These are phyloP conservation scores for Tubosaeta sp. DNA, from an alignment of 768 basidiomycete genomes.

Conservation along the genomic window DNA sequence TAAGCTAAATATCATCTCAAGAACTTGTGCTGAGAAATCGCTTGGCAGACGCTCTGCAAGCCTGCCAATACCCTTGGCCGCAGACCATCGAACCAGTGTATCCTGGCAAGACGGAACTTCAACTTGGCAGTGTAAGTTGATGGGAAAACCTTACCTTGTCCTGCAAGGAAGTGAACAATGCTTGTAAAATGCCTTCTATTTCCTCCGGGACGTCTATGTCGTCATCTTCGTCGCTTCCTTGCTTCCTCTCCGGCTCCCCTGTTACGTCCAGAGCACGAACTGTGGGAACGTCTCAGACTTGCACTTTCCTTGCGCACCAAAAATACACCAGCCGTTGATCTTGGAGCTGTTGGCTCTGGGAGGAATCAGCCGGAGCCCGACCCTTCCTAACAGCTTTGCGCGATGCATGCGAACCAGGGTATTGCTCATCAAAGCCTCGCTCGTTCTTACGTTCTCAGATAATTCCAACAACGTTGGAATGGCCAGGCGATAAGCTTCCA, in stretches of 20 bases:
- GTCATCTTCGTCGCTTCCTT: conserved; percentile 27
- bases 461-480: conserved; percentile 44
- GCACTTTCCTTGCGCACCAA: conserved; percentile 22
- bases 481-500: conserved; percentile 46
- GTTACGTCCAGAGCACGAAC: conserved; percentile 24
- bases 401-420: conserved; percentile 66
- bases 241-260: conserved; percentile 5
- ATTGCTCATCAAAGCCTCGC: conserved; percentile 44
- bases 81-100: conserved; percentile 91
- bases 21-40: conserved; percentile 74
- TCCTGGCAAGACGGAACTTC: conserved; percentile 51
- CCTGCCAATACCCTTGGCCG: conserved; percentile 88
- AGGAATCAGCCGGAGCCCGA: conserved; percentile 61
- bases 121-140: neutral
- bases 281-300: conserved; percentile 15
- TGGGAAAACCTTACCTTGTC: conserved; percentile 60
- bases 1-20: conserved; percentile 71
- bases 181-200: conserved; percentile 69
- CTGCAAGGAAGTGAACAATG: conserved; percentile 66
- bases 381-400: conserved; percentile 63
- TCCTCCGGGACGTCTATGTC: conserved; percentile 72
- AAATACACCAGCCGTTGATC: conserved; percentile 37
- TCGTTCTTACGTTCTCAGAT: conserved; percentile 39
- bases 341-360: conserved; percentile 34
- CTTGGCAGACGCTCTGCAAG: conserved; percentile 75